Conservation (phyloP, 306 rosid species). For the Citrullus colocynthis region DNA sequence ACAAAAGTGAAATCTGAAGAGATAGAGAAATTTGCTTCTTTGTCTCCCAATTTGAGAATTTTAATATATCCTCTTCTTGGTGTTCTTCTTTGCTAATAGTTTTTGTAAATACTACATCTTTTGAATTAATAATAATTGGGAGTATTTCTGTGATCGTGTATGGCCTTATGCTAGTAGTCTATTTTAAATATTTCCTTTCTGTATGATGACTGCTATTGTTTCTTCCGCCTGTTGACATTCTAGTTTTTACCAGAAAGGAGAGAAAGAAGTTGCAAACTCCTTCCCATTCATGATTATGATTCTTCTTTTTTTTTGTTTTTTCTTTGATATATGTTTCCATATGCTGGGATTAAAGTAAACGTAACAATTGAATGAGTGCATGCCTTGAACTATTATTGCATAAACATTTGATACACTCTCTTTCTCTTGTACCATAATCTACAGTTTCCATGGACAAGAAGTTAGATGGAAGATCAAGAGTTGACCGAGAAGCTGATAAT, state of each 20-base stretch:
- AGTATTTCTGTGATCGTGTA: neutral
- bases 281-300: neutral
- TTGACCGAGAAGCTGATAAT: conserved; percentile 78
- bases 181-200: neutral
- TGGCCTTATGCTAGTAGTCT: neutral
- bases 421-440: neutral
- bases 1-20: neutral
- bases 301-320: too few relatives aligned
- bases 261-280: neutral
- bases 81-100: neutral
- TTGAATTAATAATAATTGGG: neutral
- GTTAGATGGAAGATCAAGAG: conserved; percentile 74
- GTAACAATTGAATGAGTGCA: neutral
- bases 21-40: neutral
- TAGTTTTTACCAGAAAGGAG: neutral
- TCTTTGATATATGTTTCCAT: neutral
- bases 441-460: conserved; percentile 56
- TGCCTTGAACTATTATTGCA: neutral
- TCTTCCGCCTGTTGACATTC: neutral
- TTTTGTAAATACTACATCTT: neutral
- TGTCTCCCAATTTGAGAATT: neutral
- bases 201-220: neutral
- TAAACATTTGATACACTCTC: neutral
- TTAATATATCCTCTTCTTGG: neutral
- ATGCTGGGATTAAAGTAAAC: neutral